Base-by-base conservation (phyloP, 352 stramenopile genomes). In the Thalassiosira exigua region DNA sequence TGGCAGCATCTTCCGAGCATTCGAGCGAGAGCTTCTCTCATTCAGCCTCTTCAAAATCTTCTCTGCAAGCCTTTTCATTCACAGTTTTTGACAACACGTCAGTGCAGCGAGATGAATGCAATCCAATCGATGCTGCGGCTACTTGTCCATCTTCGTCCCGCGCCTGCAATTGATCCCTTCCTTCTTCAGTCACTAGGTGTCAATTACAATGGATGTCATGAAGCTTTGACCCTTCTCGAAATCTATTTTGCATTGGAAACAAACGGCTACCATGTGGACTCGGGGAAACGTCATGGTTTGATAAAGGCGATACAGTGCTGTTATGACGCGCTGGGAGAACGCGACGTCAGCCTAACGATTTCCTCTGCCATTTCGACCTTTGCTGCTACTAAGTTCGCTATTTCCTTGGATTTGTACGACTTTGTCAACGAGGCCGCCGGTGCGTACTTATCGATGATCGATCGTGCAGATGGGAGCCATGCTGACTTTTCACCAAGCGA, bases 401-500 rank as follows among this genome's bases (percentile, higher is more conserved):
- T 91, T n/a, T 90, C 81, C 19, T 61, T 93, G 42, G 88, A 93
- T 64, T 80, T 83, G 33, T 87, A 92, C 75, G 89, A 85, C 41
- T 73, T 86, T 44, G 79, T 92, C 26, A 84, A 86, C 44, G 82
- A 92, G 44, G 80, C 87, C 36, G 54, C 81, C 24, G 75, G 88
- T 59, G 80, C 73, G 7, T 94, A 91, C 71, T 24, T 74, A 44
- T 57, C 72, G 26, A 75, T 94, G 22, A 86, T 93, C 46, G 81
- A 92, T 36, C 24, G 80, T 33, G 84, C 84, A 26, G 77, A 88
- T 53, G 42, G 48, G 52, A 69, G 56, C 33, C 24, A 71, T 42
- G 41, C 36, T 59, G 50, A 73, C 5, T 82, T 82, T 53, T 36
- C 75, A 39, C 76, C 81, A 41, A 70, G 75, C 56, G 79, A 92